Conservation (phyloP, 495 filamentous ascomycete genomes). For the Cudoniella acicularis region DNA sequence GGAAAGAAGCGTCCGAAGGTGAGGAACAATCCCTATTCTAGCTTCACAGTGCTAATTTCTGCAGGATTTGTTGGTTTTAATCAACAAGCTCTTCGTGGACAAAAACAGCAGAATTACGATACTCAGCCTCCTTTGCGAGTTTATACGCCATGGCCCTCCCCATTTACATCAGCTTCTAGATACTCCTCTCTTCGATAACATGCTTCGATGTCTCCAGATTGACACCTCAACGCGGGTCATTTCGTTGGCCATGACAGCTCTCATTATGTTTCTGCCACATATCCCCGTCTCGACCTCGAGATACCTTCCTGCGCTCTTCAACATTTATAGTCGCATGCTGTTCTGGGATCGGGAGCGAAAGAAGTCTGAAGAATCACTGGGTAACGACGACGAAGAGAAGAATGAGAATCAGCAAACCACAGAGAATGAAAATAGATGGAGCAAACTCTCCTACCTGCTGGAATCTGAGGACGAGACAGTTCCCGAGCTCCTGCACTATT, state of each 20-base stretch:
- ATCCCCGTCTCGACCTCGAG: constrained; percentile 61
- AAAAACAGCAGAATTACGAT: constrained; percentile 53
- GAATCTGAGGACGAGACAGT: constrained; percentile 56
- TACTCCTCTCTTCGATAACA: constrained; percentile 60
- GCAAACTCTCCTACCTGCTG: constrained; percentile 51
- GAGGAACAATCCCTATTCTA: constrained; percentile 5
- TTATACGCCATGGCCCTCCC: constrained; percentile 63
- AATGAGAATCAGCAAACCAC: not conserved
- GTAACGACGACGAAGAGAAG: constrained; percentile 14
- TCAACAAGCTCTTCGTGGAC: constrained; percentile 58
- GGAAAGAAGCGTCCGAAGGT: constrained; percentile 66
- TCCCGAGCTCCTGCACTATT: constrained; percentile 70
- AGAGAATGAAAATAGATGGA: constrained; percentile 43
- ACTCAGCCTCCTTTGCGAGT: constrained; percentile 58
- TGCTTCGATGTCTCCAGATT: constrained; percentile 64
- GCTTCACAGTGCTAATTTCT: constrained; percentile 19
- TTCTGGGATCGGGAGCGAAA: constrained; percentile 61
- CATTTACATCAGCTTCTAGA: constrained; percentile 66
- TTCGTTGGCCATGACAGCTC: constrained; percentile 58
- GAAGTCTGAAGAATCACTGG: not conserved
- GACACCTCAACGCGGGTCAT: constrained; percentile 69
- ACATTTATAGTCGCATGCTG: constrained; percentile 67
- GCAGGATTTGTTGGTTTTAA: constrained; percentile 56
- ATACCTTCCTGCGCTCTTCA: constrained; percentile 64
- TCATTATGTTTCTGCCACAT: constrained; percentile 75